A percentile compares a stretch with the other conserved stretches of the same genome.
Evolutionary conservation across 2,329 filamentous ascomycete genomes (phyloP).

Genomic region (Arthrobotrys megalospora): DNA sequence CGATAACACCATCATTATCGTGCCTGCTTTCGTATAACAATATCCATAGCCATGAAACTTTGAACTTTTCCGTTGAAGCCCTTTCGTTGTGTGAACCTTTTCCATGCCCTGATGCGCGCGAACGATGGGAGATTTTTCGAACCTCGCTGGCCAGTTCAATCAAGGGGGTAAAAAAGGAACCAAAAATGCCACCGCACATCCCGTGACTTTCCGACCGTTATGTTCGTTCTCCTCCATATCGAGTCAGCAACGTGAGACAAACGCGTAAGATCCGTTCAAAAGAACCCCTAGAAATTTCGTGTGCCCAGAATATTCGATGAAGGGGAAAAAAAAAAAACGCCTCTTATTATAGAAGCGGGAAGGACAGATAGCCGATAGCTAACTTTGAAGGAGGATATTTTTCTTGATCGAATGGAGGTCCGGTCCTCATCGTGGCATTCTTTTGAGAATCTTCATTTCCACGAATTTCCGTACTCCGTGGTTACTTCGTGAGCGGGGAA

Average conservation of each 20-base stretch:
- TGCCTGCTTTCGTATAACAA: constrained; percentile 20
- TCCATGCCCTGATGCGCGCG: constrained; percentile 20
- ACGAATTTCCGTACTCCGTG: constrained; percentile 5
- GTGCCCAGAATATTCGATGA: constrained; percentile 37
- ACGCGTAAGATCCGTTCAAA: constrained; percentile 48
- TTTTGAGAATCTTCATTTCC: constrained; percentile 12
- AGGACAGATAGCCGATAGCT: constrained; percentile 53
- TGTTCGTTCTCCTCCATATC: constrained; percentile 19
- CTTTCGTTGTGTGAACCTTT: background rate
- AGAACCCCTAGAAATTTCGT: constrained; percentile 16
- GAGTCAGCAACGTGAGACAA: constrained; percentile 42
- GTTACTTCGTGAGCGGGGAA: constrained; percentile 21
- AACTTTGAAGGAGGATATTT: constrained; percentile 20
- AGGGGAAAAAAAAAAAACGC: background rate
- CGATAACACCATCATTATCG: constrained; percentile 51
- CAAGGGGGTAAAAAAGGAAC: constrained; percentile 5
- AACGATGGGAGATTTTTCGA: background rate
- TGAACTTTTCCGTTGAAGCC: background rate
- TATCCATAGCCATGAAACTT: background rate
- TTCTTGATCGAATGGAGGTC: constrained; percentile 1
- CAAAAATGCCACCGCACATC: constrained; percentile 19
- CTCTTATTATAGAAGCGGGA: constrained; percentile 56
- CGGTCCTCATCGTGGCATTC: constrained; percentile 30
- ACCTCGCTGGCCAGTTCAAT: constrained; percentile 9
- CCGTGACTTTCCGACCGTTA: constrained; percentile 56